Evolutionary conservation across 305 asterid genomes (phyloP), one percentile per base, ranked within the genome.

Genomic region (Ilex paraguariensis): DNA sequence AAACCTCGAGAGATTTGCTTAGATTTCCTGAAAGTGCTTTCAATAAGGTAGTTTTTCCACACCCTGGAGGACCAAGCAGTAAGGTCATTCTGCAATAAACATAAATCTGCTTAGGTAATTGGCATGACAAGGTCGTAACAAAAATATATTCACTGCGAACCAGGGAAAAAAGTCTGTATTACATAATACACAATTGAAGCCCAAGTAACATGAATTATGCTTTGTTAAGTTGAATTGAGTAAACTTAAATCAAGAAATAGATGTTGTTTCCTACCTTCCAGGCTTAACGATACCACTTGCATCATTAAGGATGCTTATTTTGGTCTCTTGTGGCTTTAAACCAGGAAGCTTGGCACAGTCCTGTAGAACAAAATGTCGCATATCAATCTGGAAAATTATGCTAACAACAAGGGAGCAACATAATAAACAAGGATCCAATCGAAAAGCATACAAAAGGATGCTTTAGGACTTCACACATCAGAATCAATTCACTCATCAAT

Each of bases 41-140:
- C 84, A 90, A 71, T 13, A 90, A 64, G 61, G 95, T 72, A 66
- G 95, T 87, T 76, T 90, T 90, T 65, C 97, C 97, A 33, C 95
- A 80, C n/a, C 97, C 97, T 30, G 94, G 97, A 74, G 95, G 97
- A 57, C 97, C 97, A 49, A 89, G 93, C 59, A 89, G 70, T 48
- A 90, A 84, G 61, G 95, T 87, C 73, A 87, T 77, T 70, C 97
- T 90, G 93, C 60, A 74, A 70, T 50, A 17, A 56, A n/a, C 58
- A 52, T 49, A 53, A 56, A 21, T 56, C 52, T 45, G 33, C 53
- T 67, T 28, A 61, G 66, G 68, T 67, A 70, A 13, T 17, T 13
- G 16, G 13, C 60, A 52, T 36, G 42, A 8, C 42, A 36, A 36
- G 42, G 6, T 8, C 9, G 42, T 36, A 36, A 36, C 42, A 36